phyloP scores from a whole-genome alignment of 305 asterid species.

The Fraxinus xanthoxyloides region DNA sequence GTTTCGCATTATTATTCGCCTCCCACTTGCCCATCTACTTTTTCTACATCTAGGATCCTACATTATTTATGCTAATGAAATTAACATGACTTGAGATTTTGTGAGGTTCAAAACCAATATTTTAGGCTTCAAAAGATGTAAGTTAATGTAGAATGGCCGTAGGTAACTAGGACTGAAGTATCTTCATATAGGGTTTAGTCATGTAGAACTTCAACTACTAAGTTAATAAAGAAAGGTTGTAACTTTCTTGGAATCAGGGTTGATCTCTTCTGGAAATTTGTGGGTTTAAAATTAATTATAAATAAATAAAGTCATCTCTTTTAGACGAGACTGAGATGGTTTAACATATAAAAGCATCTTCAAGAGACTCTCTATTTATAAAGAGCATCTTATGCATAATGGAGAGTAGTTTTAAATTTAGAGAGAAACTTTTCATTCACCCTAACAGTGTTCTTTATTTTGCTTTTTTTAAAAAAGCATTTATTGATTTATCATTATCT shows the following conservation, averaged over 20 bases:
- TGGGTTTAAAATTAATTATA: neutral
- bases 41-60: neutral
- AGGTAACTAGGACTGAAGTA: neutral
- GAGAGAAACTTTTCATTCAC: neutral
- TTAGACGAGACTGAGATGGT: neutral
- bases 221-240: neutral
- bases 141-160: neutral
- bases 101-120: neutral
- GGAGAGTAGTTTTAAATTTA: neutral
- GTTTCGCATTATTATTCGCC: neutral
- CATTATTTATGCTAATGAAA: neutral
- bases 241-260: neutral
- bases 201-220: neutral
- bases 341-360: neutral
- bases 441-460: neutral
- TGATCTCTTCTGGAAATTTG: neutral
- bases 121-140: slow-evolving; percentile 1
- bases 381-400: neutral
- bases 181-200: neutral
- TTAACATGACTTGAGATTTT: neutral
- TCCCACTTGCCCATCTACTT: neutral
- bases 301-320: neutral
- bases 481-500: neutral
- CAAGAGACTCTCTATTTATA: neutral
- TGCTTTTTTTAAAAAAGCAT: neutral